Percentiles rank a stretch among this genome's conserved stretches.
These are phyloP conservation scores for Neofusicoccum cordaticola DNA, from an alignment of 2,329 filamentous ascomycete genomes.

Conservation along the genomic window DNA sequence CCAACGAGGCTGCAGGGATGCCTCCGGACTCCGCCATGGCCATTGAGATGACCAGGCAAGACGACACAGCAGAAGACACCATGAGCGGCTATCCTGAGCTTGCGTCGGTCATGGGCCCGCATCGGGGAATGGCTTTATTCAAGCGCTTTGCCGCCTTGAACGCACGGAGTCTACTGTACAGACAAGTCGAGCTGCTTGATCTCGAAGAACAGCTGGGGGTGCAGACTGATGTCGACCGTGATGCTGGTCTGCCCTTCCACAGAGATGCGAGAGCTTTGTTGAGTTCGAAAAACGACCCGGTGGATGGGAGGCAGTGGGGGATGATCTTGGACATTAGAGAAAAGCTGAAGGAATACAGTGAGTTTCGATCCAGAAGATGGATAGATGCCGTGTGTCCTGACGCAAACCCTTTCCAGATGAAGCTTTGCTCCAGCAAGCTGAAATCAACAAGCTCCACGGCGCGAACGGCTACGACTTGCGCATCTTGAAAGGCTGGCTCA, in stretches of 20 bases:
- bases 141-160: not conserved
- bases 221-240: too few species aligned
- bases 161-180: not conserved
- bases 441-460: not conserved
- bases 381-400: too few species aligned
- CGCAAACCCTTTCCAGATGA: not conserved
- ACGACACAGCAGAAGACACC: too few species aligned
- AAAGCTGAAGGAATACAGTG: not conserved
- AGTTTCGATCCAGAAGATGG: not conserved
- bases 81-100: not conserved
- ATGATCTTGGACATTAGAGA: not conserved
- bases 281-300: not conserved
- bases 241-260: not conserved
- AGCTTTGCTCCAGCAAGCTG: not conserved
- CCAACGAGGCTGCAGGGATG: too few species aligned
- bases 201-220: not conserved
- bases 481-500: not conserved
- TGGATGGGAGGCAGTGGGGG: not conserved
- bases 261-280: not conserved
- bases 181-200: not conserved
- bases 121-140: not conserved
- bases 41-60: too few species aligned
- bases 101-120: not conserved
- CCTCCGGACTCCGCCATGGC: too few species aligned
- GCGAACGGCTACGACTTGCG: not conserved